A percentile compares a stretch with the other conserved stretches of the same genome.
These are phyloP conservation scores for Carpinus viminea DNA, from an alignment of 306 rosid species.

Conservation along the genomic window DNA sequence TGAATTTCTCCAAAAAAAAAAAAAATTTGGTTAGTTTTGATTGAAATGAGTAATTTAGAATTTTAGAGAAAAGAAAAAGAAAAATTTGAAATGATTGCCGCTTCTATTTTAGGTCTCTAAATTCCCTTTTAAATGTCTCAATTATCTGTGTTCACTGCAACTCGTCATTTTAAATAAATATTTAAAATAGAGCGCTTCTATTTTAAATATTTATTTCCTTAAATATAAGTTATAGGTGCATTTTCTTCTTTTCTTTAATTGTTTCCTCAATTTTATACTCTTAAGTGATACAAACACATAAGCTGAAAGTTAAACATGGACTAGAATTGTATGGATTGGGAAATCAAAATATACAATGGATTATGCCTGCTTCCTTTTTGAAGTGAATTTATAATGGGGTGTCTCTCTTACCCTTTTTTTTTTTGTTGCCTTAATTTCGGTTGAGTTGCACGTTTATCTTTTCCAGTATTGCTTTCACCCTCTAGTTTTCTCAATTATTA, in stretches of 20 bases:
- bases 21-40: not conserved
- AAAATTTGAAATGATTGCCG: not conserved
- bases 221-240: not conserved
- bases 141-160: not conserved
- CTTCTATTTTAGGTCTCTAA: not conserved
- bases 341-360: too few species aligned
- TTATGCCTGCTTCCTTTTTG: too few species aligned
- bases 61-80: not conserved
- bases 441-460: too few species aligned
- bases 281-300: not conserved
- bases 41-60: not conserved
- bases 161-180: not conserved
- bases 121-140: not conserved
- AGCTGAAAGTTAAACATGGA: not conserved
- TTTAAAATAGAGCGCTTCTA: too few species aligned
- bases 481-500: not conserved
- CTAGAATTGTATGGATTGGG: not conserved
- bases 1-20: not conserved
- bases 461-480: not conserved
- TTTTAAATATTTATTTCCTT: too few species aligned
- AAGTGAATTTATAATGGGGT: too few species aligned
- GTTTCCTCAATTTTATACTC: not conserved
- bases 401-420: too few species aligned
- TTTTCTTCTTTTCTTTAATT: not conserved
- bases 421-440: too few species aligned